Base-by-base conservation (phyloP, 441 rosid genomes). In the Pelargonium cotyledonis region DNA sequence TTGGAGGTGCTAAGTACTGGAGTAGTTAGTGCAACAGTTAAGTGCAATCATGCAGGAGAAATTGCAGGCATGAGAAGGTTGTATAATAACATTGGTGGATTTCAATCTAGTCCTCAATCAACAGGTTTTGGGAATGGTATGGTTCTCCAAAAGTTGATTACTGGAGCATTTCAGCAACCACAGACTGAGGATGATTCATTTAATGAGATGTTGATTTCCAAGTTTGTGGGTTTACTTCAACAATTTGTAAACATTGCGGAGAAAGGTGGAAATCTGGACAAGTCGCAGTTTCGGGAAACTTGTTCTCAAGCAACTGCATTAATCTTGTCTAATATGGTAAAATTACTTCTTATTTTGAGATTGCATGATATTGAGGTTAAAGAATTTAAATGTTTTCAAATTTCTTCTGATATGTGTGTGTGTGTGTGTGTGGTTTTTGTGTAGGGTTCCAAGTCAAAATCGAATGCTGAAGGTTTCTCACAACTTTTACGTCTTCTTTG, bases 31-130 rank as follows among this genome's bases (percentile, higher is more conserved):
- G 99, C 99, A 79, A 95, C 98, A 18, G 92, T 83, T 26, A 92
- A 95, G 80, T 88, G 94, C 79, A 95, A 95, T 70, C 91, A 91
- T 83, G 94, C 96, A 53, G 98, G 99, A 79, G 96, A 95, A 87
- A 92, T 95, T 77, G 96, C 97, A 71, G 99, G 99, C 78, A 90
- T 95, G 99, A 86, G 96, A 83, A 87, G 96, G 80, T 80, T 95
- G 78, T 92, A 89, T 78, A 89, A 80, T 87, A 90, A 95, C 83
- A 87, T 95, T 70, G 97, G 97, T 69, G 99, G 97, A 69, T 89
- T 92, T 80, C 96, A 92, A 77, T 69, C 91, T 71, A 88, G 83
- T 67, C 73, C 78, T 31, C 16, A 81, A 26, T 82, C 89, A 69
- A 55, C 85, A 70, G 89, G 90, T 78, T 75, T 83, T 81, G 89